These are phyloP conservation scores for Backusella morwellensis DNA, from an alignment of 192 early-diverging fungal genomes.

Conservation along the genomic window DNA sequence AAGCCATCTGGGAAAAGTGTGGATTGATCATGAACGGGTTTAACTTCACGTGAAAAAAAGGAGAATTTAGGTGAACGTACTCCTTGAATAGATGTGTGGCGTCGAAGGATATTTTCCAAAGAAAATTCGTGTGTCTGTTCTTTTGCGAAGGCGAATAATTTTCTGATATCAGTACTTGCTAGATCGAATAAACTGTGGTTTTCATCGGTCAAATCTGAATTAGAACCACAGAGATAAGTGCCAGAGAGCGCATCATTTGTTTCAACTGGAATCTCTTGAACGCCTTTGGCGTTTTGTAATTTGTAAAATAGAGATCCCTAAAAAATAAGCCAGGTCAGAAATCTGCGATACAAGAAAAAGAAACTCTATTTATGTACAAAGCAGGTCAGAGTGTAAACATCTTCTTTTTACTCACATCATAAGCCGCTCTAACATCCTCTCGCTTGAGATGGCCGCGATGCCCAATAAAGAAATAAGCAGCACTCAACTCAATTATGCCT, in stretches of 20 bases:
- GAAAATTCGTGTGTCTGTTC: not conserved
- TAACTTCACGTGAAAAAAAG: not conserved
- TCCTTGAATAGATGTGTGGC: constrained; percentile 2
- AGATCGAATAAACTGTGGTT: not conserved
- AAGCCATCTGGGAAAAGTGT: not conserved
- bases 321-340: not conserved
- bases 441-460: constrained; percentile 9
- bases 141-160: not conserved
- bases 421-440: constrained; percentile 4
- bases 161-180: not conserved
- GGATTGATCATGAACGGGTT: not conserved
- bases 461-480: constrained; percentile 13
- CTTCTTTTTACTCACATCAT: constrained; percentile 14
- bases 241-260: constrained; percentile 8
- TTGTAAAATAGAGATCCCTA: constrained; percentile 4
- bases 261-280: not conserved
- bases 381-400: not conserved
- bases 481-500: constrained; percentile 7
- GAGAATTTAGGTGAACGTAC: not conserved
- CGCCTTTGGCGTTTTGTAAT: constrained; percentile 4
- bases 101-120: constrained; percentile 2
- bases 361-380: not conserved
- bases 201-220: constrained; percentile 1
- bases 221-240: constrained; percentile 6
- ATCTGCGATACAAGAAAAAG: not conserved